A percentile compares a stretch with the other conserved stretches of the same genome.
phyloP scores from a whole-genome alignment of 257 asterid genomes.

The Plantago major region DNA sequence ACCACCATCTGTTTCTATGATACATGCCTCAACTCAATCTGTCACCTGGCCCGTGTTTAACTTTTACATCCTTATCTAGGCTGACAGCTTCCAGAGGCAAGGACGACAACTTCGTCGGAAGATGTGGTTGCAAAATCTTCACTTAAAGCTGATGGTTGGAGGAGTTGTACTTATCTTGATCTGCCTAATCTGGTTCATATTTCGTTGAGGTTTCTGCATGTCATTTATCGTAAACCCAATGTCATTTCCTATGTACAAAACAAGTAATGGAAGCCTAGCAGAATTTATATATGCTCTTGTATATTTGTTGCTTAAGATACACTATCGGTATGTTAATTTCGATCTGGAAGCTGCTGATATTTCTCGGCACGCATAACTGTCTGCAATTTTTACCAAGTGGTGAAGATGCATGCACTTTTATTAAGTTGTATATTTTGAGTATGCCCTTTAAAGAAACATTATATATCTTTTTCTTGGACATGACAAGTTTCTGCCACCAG shows the following conservation, averaged over 20 bases:
- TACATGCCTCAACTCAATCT: background rate
- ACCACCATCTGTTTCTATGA: conserved; percentile 9
- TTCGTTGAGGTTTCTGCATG: conserved; percentile 41
- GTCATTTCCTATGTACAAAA: conserved; percentile 22
- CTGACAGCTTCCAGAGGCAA: conserved; percentile 96
- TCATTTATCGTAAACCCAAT: conserved; percentile 13
- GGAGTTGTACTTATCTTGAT: conserved; percentile 46
- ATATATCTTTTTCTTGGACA: no score
- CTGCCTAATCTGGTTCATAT: conserved; percentile 60
- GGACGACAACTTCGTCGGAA: conserved; percentile 90
- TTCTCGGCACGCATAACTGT: no score
- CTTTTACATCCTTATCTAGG: conserved; percentile 36
- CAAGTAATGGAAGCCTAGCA: conserved; percentile 8
- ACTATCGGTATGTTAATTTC: no score
- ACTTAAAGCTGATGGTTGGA: conserved; percentile 71
- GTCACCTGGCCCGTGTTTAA: no score
- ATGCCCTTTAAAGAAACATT: no score
- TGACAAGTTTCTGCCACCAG: no score
- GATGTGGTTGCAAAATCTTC: conserved; percentile 95
- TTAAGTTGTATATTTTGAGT: no score
- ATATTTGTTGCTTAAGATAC: conserved; percentile 17
- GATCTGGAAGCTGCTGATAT: no score
- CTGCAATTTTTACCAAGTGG: no score
- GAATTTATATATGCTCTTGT: conserved; percentile 15
- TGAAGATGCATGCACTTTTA: no score